phyloP scores from a whole-genome alignment of 2,329 filamentous ascomycete genomes.

The Cadophora luteo-olivacea region DNA sequence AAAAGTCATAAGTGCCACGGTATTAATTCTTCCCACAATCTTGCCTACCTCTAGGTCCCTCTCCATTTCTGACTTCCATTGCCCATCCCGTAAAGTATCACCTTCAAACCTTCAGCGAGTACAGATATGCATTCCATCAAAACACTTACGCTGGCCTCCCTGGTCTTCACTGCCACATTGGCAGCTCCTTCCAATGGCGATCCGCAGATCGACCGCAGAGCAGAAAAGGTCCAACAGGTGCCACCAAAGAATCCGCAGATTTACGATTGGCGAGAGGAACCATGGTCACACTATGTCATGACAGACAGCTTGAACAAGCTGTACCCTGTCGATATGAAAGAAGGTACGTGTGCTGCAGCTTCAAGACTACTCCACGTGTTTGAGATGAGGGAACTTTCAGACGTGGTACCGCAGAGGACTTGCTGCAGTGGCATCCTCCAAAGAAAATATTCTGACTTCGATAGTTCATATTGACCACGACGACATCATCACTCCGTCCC shows the following conservation, averaged over 20 bases:
- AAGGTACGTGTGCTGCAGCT: background rate
- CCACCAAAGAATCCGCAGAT: conserved; percentile 1
- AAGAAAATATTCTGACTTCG: background rate
- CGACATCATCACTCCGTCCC: conserved; percentile 8
- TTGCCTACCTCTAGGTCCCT: background rate
- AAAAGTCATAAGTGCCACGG: background rate
- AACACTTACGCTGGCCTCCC: background rate
- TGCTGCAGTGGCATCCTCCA: background rate
- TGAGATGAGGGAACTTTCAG: background rate
- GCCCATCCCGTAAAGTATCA: background rate
- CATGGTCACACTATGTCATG: background rate
- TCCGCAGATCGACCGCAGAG: background rate
- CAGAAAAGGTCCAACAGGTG: background rate
- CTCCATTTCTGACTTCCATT: background rate
- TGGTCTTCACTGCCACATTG: background rate
- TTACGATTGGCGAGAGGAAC: background rate
- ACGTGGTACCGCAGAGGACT: background rate
- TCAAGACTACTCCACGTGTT: background rate
- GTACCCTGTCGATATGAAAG: conserved; percentile 2
- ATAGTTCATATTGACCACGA: conserved; percentile 12
- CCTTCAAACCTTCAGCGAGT: background rate
- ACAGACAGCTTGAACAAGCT: background rate
- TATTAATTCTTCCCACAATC: background rate
- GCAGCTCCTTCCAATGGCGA: background rate
- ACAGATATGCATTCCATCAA: background rate